These are phyloP conservation scores for Penicillium flavigenum DNA, from an alignment of 495 filamentous ascomycete genomes.

Conservation along the genomic window DNA sequence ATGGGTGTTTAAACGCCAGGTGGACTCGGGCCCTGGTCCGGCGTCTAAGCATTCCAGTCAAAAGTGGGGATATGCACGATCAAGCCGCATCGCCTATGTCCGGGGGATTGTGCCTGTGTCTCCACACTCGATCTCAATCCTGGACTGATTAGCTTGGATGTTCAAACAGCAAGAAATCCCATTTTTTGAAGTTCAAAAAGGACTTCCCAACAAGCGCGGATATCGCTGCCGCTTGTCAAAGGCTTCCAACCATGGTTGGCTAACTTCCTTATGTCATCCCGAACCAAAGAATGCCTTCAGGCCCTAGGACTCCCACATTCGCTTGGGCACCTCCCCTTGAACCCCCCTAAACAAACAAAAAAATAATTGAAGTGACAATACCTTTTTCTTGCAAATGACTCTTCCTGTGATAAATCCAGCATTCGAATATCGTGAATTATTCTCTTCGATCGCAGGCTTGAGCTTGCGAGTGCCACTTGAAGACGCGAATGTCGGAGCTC, in stretches of 20 bases:
- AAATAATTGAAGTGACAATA: not conserved
- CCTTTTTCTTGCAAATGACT: not conserved
- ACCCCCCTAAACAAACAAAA: not conserved
- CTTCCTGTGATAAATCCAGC: not conserved
- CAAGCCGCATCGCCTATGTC: constrained; percentile 15
- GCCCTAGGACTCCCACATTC: constrained; percentile 1
- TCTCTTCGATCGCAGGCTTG: not conserved
- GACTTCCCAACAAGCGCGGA: not conserved
- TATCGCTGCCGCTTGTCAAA: constrained; percentile 4
- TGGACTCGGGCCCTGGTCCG: constrained; percentile 39
- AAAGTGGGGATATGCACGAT: constrained; percentile 16
- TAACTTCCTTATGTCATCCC: constrained; percentile 20
- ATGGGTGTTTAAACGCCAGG: constrained; percentile 30
- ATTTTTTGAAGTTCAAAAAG: too few relatives aligned
- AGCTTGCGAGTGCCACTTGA: not conserved
- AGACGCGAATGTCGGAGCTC: not conserved
- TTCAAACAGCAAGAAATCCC: not conserved
- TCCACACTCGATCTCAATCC: constrained; percentile 4
- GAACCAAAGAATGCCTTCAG: constrained; percentile 10
- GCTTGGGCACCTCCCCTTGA: not conserved
- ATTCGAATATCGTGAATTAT: not conserved
- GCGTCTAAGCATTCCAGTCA: constrained; percentile 30
- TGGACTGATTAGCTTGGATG: not conserved
- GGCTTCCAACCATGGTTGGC: not conserved
- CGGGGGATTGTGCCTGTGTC: not conserved